Conservation (phyloP, 176 grass and related monocot species). For the Bromus sterilis region DNA sequence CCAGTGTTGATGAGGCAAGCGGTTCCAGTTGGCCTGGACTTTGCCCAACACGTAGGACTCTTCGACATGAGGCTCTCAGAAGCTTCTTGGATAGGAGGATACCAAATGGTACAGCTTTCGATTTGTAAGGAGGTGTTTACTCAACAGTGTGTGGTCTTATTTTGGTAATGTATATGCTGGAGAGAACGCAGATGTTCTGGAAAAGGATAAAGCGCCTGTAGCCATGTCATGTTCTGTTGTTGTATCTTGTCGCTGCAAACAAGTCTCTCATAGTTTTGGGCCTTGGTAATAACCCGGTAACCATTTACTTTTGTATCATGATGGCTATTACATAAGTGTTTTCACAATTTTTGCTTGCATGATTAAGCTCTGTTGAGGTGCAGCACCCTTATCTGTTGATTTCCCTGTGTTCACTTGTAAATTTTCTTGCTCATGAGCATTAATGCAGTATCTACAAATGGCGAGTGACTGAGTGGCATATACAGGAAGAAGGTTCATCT, state of each 20-base stretch:
- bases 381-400: not conserved
- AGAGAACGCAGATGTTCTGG: not conserved
- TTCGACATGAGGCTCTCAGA: not conserved
- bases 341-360: not conserved
- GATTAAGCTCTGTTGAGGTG: not conserved
- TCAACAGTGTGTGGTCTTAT: not conserved
- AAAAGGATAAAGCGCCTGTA: not conserved
- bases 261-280: not conserved
- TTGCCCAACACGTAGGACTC: constrained; percentile 27
- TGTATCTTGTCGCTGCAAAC: not conserved
- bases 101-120: constrained; percentile 9
- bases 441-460: not conserved
- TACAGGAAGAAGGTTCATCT: not conserved
- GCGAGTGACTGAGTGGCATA: too few species aligned
- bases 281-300: not conserved
- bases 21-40: constrained; percentile 30
- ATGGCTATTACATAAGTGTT: not conserved
- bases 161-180: not conserved
- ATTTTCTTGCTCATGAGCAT: not conserved
- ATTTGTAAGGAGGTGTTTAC: not conserved
- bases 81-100: not conserved
- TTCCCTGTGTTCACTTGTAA: not conserved
- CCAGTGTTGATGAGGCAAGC: constrained; percentile 49
- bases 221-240: not conserved
- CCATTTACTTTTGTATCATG: not conserved